A percentile compares a stretch with the other conserved stretches of the same genome.
These are phyloP conservation scores for Candida bentonensis DNA, from an alignment of 805 yeast species.

Conservation along the genomic window DNA sequence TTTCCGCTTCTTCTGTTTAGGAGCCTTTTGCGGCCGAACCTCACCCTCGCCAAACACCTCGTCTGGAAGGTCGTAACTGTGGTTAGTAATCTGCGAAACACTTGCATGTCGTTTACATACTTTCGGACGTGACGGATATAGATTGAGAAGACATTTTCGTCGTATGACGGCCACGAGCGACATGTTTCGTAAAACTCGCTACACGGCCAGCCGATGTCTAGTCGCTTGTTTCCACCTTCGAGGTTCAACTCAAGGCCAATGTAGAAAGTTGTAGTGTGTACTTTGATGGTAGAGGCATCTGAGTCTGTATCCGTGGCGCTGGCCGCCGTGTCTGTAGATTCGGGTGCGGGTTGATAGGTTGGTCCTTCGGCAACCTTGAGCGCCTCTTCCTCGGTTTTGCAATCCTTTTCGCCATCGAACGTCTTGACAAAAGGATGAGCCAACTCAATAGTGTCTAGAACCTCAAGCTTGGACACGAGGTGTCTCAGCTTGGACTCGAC, in stretches of 20 bases:
- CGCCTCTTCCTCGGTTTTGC: slow-evolving; percentile 39
- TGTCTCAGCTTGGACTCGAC: slow-evolving; percentile 79
- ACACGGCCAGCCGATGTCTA: slow-evolving; percentile 83
- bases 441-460: slow-evolving; percentile 53
- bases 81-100: neutral
- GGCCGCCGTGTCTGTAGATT: slow-evolving; percentile 17
- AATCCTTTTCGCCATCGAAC: slow-evolving; percentile 41
- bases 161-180: slow-evolving; percentile 55
- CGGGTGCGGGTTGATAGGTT: slow-evolving; percentile 40
- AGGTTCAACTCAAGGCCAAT: slow-evolving; percentile 56
- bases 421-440: slow-evolving; percentile 88
- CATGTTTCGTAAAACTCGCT: slow-evolving; percentile 76
- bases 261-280: slow-evolving; percentile 62
- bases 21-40: slow-evolving; percentile 48
- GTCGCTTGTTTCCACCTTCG: slow-evolving; percentile 32
- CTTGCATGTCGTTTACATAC: slow-evolving; percentile 11
- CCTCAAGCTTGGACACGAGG: slow-evolving; percentile 72
- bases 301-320: slow-evolving; percentile 18
- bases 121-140: slow-evolving; percentile 61
- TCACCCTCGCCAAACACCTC: slow-evolving; percentile 79
- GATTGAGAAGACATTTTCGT: slow-evolving; percentile 45
- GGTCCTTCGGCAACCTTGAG: slow-evolving; percentile 44
- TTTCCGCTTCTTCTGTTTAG: slow-evolving; percentile 44
- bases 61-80: slow-evolving; percentile 59
- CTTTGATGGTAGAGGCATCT: slow-evolving; percentile 15